Evolutionary conservation across 331 rosid genomes (phyloP).

Genomic region (Pyrus hybrid): DNA sequence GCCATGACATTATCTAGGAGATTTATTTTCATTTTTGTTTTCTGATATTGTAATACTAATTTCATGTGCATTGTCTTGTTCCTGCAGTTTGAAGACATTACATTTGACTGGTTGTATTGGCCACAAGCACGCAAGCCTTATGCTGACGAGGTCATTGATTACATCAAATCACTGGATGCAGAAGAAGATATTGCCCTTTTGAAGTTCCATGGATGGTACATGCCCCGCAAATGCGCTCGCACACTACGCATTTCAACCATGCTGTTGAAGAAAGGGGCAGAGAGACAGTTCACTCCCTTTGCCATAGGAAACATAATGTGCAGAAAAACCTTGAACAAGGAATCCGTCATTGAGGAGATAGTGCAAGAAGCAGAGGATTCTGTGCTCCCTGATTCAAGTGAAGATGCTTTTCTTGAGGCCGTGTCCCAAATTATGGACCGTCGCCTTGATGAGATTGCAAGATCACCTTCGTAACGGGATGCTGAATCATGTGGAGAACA

Average conservation of each 20-base stretch:
- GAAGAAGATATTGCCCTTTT: conserved; percentile 73
- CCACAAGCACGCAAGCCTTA: conserved; percentile 80
- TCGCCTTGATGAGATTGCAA: conserved; percentile 37
- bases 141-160: conserved; percentile 52
- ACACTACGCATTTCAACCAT: conserved; percentile 74
- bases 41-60: not conserved
- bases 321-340: conserved; percentile 59
- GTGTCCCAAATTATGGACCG: conserved; percentile 66
- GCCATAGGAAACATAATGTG: conserved; percentile 78
- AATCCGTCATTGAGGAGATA: conserved; percentile 73
- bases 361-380: conserved; percentile 58
- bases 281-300: conserved; percentile 65
- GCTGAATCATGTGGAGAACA: conserved; percentile 10
- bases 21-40: not conserved
- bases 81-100: conserved; percentile 85
- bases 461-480: conserved; percentile 16
- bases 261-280: conserved; percentile 89
- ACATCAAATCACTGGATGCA: conserved; percentile 67
- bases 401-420: conserved; percentile 69
- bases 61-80: not conserved
- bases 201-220: conserved; percentile 81
- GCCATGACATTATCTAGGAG: too few species aligned
- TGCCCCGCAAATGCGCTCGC: conserved; percentile 68
- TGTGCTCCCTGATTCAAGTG: conserved; percentile 69
- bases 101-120: conserved; percentile 99